Evolutionary conservation across 805 yeast genomes (phyloP).

Genomic region (Dipodascus geniculatus): DNA sequence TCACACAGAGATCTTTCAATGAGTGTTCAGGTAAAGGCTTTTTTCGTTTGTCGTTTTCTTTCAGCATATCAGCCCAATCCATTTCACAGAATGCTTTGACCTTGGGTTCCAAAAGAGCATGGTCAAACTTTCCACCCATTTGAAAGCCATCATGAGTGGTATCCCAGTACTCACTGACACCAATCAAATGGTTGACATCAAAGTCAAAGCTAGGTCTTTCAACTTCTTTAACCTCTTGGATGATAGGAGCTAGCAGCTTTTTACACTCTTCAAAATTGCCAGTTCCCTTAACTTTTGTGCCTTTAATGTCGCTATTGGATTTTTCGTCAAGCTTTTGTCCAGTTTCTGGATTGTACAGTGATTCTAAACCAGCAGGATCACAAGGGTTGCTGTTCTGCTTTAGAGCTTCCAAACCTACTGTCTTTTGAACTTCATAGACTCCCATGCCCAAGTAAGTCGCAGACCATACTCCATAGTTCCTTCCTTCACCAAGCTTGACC

Average conservation of each 20-base stretch:
- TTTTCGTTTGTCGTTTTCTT: conserved; percentile 13
- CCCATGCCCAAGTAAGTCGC: conserved; percentile 54
- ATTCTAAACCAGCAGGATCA: background rate
- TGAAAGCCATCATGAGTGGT: conserved; percentile 39
- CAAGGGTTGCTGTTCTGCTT: conserved; percentile 11
- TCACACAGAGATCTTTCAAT: conserved; percentile 5
- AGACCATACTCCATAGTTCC: conserved; percentile 32
- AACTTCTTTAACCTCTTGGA: conserved; percentile 24
- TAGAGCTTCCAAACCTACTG: conserved; percentile 26
- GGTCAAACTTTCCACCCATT: conserved; percentile 23
- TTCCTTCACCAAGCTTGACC: conserved; percentile 29
- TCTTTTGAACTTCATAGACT: conserved; percentile 40
- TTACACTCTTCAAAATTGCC: conserved; percentile 1
- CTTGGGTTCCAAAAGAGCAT: conserved; percentile 3
- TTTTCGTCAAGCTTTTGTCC: conserved; percentile 2
- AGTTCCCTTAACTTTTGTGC: background rate
- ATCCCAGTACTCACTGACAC: conserved; percentile 61
- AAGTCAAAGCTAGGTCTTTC: conserved; percentile 46
- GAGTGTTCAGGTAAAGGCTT: conserved; percentile 10
- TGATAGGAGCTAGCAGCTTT: background rate
- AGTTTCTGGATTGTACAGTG: conserved; percentile 5
- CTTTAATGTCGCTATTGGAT: background rate
- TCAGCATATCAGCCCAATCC: conserved; percentile 8
- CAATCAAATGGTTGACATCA: conserved; percentile 44
- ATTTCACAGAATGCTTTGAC: conserved; percentile 7